Base-by-base conservation (phyloP, 305 asterid genomes). In the Nicotiana rustica region DNA sequence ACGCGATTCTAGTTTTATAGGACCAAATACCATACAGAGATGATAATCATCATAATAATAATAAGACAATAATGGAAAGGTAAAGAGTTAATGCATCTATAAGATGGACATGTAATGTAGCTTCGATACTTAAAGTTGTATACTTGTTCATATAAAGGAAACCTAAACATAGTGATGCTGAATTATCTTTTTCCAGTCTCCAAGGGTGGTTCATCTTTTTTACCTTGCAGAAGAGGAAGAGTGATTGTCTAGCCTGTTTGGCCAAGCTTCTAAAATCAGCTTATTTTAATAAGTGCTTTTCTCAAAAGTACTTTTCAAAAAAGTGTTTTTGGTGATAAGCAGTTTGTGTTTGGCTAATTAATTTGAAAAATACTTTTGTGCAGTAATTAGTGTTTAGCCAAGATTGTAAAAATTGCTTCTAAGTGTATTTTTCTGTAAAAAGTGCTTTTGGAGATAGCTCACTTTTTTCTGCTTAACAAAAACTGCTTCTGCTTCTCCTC, bases 1-100 rank as follows among this genome's bases (percentile, higher is more conserved):
- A 75, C 2, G 3, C 29, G 9, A 81, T 85, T 78, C 76, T 83
- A 73, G 83, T 73, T 75, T 76, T 67, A 60, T 60, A 85, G 81
- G 57, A 80, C 66, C 68, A 82, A 69, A 84, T 69, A 64, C 79
- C 17, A 15, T 19, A 75, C 55, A 52, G 17, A 52, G 14, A 13
- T 52, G 57, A 52, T 60, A 75, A 49, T 21, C 15, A 73, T 73
- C 7, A 52, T 29, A 19, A 75, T 75, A 7, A 29, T 13, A 35
- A 67, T 33, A 67, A 25, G 13, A 52, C 65, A 75, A 75, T 75
- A 75, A 75, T 75, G 25, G 29, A 75, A 75, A 52, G 7, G 19
- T 52, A 75, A 29, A 25, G 25, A 25, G 25, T 25, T 0, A 25
- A 25, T 25, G 25, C 25, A 25, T 25, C 25, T 25, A 25, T 25